These are phyloP conservation scores for Tricholoma flavovirens DNA, from an alignment of 768 basidiomycete species.

Conservation along the genomic window DNA sequence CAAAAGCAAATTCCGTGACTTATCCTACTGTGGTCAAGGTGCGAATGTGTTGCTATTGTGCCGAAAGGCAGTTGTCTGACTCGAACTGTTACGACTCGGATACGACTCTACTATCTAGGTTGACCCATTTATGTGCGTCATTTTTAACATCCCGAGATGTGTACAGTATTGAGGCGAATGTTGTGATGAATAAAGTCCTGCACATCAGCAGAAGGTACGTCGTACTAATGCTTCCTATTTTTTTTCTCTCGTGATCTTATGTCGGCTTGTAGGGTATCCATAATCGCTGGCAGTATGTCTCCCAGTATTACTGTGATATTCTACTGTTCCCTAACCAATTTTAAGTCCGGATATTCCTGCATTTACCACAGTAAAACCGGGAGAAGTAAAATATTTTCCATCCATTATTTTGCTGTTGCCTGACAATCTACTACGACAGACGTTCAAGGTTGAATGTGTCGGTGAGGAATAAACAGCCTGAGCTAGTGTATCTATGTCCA, in stretches of 20 bases:
- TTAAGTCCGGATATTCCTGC: slow-evolving; percentile 63
- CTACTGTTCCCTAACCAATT: background rate
- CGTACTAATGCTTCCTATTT: background rate
- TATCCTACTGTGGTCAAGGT: slow-evolving; percentile 58
- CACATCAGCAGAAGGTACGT: slow-evolving; percentile 57
- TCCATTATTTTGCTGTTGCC: too few species aligned
- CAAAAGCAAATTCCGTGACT: slow-evolving; percentile 52
- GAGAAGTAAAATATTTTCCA: slow-evolving; percentile 30
- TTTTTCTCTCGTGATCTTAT: background rate
- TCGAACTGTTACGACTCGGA: background rate
- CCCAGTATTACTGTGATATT: background rate
- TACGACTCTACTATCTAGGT: too few species aligned
- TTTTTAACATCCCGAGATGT: background rate
- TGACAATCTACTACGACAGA: slow-evolving; percentile 25
- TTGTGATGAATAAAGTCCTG: slow-evolving; percentile 21
- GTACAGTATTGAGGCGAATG: background rate
- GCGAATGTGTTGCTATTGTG: slow-evolving; percentile 5
- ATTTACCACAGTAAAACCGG: slow-evolving; percentile 54
- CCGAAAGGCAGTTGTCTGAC: background rate
- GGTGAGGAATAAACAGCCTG: slow-evolving; percentile 34
- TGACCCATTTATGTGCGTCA: slow-evolving; percentile 61
- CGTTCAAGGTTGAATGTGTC: slow-evolving; percentile 67
- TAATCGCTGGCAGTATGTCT: slow-evolving; percentile 69
- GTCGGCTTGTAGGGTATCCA: slow-evolving; percentile 45
- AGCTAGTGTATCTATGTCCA: background rate